Conservation (phyloP, 1,139 yeast species). For the Pichia sp. region DNA sequence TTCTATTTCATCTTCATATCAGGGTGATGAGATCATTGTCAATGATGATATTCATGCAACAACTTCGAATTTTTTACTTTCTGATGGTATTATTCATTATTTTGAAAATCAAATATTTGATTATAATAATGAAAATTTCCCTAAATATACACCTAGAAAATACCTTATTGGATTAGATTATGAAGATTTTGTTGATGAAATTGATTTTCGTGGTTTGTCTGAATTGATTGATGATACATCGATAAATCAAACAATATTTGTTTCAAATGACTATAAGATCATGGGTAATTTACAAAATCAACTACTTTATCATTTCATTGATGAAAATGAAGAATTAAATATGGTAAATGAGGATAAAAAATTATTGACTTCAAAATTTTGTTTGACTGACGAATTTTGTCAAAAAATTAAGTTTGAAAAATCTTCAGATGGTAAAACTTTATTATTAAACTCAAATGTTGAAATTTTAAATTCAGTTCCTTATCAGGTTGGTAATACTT, state of each 20-base stretch:
- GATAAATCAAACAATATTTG: conserved; percentile 52
- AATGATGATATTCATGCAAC: conserved; percentile 28
- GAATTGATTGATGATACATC: conserved; percentile 51
- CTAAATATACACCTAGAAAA: conserved; percentile 50
- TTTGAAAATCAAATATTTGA: conserved; percentile 39
- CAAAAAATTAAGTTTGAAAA: conserved; percentile 39
- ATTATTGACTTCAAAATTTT: conserved; percentile 41
- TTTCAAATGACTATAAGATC: conserved; percentile 24
- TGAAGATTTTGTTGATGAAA: conserved; percentile 61
- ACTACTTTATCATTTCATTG: conserved; percentile 63
- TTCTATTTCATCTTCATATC: conserved; percentile 24
- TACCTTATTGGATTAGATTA: conserved; percentile 67
- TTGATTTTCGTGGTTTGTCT: conserved; percentile 55
- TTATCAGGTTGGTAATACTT: conserved; percentile 48
- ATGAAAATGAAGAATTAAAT: conserved; percentile 37
- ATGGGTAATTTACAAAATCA: conserved; percentile 29
- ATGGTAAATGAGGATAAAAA: conserved; percentile 24
- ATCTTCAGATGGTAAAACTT: conserved; percentile 24
- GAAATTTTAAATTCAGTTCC: conserved; percentile 38
- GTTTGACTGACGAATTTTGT: conserved; percentile 37
- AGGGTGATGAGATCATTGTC: conserved; percentile 33
- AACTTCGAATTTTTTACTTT: conserved; percentile 39
- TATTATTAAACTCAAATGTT: conserved; percentile 28
- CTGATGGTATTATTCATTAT: conserved; percentile 60
- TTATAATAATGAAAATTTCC: conserved; percentile 34